phyloP scores from a whole-genome alignment of 345 rosid genomes.

The Kernera saxatilis region DNA sequence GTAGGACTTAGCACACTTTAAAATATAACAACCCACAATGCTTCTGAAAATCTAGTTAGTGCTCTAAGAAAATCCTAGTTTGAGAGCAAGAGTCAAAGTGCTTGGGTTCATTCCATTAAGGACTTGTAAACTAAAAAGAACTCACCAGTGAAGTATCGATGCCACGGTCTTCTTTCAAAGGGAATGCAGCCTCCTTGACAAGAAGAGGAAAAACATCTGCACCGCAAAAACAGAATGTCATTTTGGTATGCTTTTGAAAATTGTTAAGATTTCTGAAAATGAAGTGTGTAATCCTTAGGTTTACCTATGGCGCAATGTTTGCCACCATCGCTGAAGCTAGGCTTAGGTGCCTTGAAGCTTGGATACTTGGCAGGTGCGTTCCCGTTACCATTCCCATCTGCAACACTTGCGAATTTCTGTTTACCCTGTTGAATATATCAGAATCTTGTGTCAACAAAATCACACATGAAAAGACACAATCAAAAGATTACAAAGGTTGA shows the following conservation, averaged over 20 bases:
- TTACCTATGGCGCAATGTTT: slow-evolving; percentile 17
- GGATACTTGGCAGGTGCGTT: slow-evolving; percentile 9
- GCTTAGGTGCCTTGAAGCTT: slow-evolving; percentile 19
- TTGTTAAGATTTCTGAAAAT: not conserved
- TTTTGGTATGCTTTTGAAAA: not conserved
- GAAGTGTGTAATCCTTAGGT: not conserved
- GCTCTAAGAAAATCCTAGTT: not conserved
- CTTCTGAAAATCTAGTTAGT: slow-evolving; percentile 37
- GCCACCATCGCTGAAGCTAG: not conserved
- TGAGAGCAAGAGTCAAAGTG: not conserved
- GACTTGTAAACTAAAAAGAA: not conserved
- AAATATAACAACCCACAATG: slow-evolving; percentile 43
- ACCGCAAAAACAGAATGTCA: not conserved
- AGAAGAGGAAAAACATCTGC: slow-evolving; percentile 62
- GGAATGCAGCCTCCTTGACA: slow-evolving; percentile 43
- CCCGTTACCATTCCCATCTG: slow-evolving; percentile 2
- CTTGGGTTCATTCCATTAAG: too few species aligned
- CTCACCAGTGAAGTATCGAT: slow-evolving; percentile 44
- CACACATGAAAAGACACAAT: not conserved
- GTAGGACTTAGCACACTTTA: not conserved
- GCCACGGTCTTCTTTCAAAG: slow-evolving; percentile 38
- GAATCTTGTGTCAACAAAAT: not conserved
- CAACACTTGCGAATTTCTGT: slow-evolving; percentile 13
- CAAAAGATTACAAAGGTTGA: not conserved
- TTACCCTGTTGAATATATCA: slow-evolving; percentile 12